Conservation (phyloP, 257 asterid species). For the Hygrophila difformis region DNA sequence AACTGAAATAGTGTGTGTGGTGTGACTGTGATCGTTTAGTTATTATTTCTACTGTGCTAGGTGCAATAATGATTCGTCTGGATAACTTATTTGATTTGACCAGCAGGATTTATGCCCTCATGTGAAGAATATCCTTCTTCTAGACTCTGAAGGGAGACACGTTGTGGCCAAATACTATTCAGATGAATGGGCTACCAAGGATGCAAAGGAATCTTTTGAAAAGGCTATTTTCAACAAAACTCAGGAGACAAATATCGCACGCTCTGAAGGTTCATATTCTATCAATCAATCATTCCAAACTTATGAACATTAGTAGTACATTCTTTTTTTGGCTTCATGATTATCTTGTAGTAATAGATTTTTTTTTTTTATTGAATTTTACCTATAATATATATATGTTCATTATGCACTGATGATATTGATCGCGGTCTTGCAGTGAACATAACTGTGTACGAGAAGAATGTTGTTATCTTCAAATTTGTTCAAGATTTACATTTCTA, state of each 20-base stretch:
- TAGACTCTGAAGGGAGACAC: constrained; percentile 78
- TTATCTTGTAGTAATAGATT: too few species aligned
- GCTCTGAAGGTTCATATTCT: constrained; percentile 86
- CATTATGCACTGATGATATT: too few species aligned
- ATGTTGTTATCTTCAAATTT: constrained; percentile 63
- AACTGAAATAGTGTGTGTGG: too few species aligned
- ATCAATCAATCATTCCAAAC: too few species aligned
- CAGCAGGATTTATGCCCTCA: constrained; percentile 66
- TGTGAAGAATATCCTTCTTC: constrained; percentile 63
- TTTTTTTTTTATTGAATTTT: too few species aligned
- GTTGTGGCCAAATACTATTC: constrained; percentile 66
- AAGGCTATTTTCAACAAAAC: constrained; percentile 66
- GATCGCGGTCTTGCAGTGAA: too few species aligned
- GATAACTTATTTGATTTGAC: constrained; percentile 13
- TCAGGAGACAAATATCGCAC: constrained; percentile 71
- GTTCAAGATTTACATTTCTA: constrained; percentile 75
- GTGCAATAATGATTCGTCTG: too few species aligned
- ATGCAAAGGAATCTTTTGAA: constrained; percentile 61
- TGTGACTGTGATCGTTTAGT: too few species aligned
- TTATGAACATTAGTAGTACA: too few species aligned
- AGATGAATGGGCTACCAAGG: constrained; percentile 77
- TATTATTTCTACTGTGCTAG: too few species aligned
- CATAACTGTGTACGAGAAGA: constrained; percentile 59
- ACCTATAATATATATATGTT: too few species aligned
- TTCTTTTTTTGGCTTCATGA: too few species aligned